These are phyloP conservation scores for Colletotrichum echinochloae DNA, from an alignment of 2,329 filamentous ascomycete species.

Conservation along the genomic window DNA sequence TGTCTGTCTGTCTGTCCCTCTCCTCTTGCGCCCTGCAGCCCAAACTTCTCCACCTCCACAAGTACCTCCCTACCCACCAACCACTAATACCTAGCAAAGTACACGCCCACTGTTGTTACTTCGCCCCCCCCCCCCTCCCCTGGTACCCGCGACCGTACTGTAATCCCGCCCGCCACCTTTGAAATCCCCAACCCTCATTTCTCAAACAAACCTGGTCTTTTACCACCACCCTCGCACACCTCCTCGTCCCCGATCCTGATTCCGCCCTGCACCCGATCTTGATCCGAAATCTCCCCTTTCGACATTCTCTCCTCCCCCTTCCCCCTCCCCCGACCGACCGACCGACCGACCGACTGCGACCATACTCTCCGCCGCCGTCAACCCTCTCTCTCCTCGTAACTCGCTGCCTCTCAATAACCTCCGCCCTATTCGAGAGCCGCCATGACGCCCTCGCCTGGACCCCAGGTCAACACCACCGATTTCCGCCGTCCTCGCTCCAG, in stretches of 20 bases:
- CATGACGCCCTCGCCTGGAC: conserved; percentile 55
- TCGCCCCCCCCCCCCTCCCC: too few relatives aligned
- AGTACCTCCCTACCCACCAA: not conserved
- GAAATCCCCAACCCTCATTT: conserved; percentile 37
- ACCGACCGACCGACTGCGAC: conserved; percentile 7
- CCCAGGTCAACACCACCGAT: conserved; percentile 42
- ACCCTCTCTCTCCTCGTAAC: not conserved
- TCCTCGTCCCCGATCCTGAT: conserved; percentile 2
- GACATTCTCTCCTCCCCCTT: too few relatives aligned
- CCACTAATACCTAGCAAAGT: not conserved
- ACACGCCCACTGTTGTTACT: not conserved
- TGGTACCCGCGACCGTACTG: conserved; percentile 11
- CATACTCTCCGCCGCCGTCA: conserved; percentile 8
- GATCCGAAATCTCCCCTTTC: conserved; percentile 11
- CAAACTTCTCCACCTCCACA: conserved; percentile 17
- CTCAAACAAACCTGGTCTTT: conserved; percentile 27
- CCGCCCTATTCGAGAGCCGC: conserved; percentile 33
- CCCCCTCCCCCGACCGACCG: conserved; percentile 11
- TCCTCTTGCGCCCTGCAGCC: not conserved
- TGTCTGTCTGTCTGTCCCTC: too few relatives aligned
- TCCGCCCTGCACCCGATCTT: conserved; percentile 10
- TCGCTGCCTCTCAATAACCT: conserved; percentile 6
- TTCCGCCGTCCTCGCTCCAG: conserved; percentile 51
- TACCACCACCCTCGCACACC: not conserved
- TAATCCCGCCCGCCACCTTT: conserved; percentile 34